phyloP scores from a whole-genome alignment of 2,329 filamentous ascomycete species.

The Trichoderma atroviride region DNA sequence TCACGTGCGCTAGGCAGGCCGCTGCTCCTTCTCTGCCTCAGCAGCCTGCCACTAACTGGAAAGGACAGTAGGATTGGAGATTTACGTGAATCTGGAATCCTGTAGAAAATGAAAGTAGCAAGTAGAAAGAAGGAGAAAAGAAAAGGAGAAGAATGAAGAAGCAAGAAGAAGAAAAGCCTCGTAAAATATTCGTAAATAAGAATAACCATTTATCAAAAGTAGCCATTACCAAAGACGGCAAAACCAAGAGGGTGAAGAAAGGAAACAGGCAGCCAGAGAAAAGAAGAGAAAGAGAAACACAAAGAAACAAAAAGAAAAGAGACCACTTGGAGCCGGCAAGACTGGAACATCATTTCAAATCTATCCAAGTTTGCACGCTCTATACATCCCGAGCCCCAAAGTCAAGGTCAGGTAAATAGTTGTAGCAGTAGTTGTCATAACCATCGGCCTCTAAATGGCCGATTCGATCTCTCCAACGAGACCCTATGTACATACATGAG shows the following conservation, averaged over 20 bases:
- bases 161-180: not conserved
- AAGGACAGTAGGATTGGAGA: not conserved
- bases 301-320: not conserved
- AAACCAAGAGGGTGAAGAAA: not conserved
- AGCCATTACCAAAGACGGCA: not conserved
- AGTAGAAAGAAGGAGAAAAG: not conserved
- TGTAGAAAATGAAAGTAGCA: not conserved
- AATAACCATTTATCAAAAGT: not conserved
- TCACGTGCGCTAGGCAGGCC: not conserved
- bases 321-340: not conserved
- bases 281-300: not conserved
- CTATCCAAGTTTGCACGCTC: slow-evolving; percentile 11
- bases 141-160: not conserved
- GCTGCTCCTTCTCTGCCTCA: not conserved
- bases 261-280: not conserved
- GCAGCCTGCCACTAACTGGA: not conserved
- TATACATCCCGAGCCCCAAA: slow-evolving; percentile 8
- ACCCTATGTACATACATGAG: slow-evolving; percentile 24
- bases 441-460: slow-evolving; percentile 21
- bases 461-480: slow-evolving; percentile 19
- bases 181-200: not conserved
- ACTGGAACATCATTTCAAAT: slow-evolving; percentile 13
- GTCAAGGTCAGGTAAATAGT: not conserved
- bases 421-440: slow-evolving; percentile 19
- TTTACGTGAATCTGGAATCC: not conserved